Evolutionary conservation across 768 basidiomycete genomes (phyloP).

Genomic region (Pleurotus djamor): DNA sequence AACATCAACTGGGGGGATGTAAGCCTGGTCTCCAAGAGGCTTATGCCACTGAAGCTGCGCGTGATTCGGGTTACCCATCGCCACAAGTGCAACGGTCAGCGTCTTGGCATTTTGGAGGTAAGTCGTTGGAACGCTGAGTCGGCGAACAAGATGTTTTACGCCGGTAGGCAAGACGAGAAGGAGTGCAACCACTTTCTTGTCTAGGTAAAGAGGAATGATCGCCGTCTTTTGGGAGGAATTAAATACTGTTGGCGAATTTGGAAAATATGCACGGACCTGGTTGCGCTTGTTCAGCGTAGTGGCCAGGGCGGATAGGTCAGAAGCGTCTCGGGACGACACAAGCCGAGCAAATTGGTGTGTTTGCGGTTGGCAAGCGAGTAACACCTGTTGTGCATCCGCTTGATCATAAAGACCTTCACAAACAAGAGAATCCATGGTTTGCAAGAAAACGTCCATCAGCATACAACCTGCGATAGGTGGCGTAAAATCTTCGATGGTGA

Average conservation of each 20-base stretch:
- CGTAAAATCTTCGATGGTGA: slow-evolving; percentile 42
- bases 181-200: slow-evolving; percentile 45
- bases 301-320: slow-evolving; percentile 36
- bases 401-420: slow-evolving; percentile 48
- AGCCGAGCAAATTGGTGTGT: slow-evolving; percentile 61
- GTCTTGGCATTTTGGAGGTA: slow-evolving; percentile 20
- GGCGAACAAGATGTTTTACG: slow-evolving; percentile 27
- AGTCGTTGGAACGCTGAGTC: slow-evolving; percentile 40
- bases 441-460: slow-evolving; percentile 47
- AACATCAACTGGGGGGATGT: not conserved
- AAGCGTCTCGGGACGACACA: slow-evolving; percentile 29
- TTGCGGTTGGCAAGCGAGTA: slow-evolving; percentile 45
- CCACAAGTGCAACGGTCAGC: slow-evolving; percentile 45
- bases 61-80: slow-evolving; percentile 39
- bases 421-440: slow-evolving; percentile 34
- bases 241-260: too few species aligned
- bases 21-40: not conserved
- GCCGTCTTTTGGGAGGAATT: too few species aligned
- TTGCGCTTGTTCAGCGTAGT: slow-evolving; percentile 43
- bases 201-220: slow-evolving; percentile 43
- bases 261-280: too few species aligned
- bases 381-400: slow-evolving; percentile 41
- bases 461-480: slow-evolving; percentile 37
- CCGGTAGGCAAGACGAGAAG: slow-evolving; percentile 53
- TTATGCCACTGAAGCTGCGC: slow-evolving; percentile 23